A percentile compares a stretch with the other conserved stretches of the same genome.
Conservation (phyloP, 352 stramenopile genomes). For the Pythium oligandrum region DNA sequence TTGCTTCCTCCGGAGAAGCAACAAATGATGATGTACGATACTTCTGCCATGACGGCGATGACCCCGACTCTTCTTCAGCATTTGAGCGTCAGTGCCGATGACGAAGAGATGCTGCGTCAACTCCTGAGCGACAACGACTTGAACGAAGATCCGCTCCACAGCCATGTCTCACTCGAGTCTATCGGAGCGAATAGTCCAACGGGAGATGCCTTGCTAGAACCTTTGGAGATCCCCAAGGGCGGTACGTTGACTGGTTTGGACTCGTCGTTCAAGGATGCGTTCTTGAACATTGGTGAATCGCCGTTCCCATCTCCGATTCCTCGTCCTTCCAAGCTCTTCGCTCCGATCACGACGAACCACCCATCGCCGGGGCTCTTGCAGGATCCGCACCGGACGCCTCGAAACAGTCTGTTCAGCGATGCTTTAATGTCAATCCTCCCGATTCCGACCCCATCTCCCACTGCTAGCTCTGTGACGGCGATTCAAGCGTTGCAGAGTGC, state of each 20-base stretch:
- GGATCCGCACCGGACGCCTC: constrained; percentile 17
- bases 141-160: constrained; percentile 11
- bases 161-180: constrained; percentile 9
- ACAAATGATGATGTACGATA: constrained; percentile 2
- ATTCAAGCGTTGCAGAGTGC: constrained; percentile 23
- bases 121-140: constrained; percentile 47
- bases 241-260: constrained; percentile 1
- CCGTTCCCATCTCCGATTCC: constrained; percentile 12
- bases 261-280: constrained; percentile 21
- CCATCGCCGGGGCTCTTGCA: background rate
- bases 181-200: constrained; percentile 10
- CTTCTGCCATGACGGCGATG: background rate
- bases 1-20: constrained; percentile 3
- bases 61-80: constrained; percentile 6
- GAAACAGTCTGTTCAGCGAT: constrained; percentile 9
- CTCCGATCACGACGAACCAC: constrained; percentile 4
- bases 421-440: constrained; percentile 16
- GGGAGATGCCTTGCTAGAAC: constrained; percentile 8
- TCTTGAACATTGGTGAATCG: constrained; percentile 17
- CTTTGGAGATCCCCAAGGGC: constrained; percentile 12
- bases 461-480: constrained; percentile 11
- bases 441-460: background rate
- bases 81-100: constrained; percentile 16
- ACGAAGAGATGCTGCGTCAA: constrained; percentile 44
- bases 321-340: background rate